Evolutionary conservation across 2,329 filamentous ascomycete species (phyloP), one percentile per base, ranked within the genome.

Genomic region (Akanthomyces muscarius): DNA sequence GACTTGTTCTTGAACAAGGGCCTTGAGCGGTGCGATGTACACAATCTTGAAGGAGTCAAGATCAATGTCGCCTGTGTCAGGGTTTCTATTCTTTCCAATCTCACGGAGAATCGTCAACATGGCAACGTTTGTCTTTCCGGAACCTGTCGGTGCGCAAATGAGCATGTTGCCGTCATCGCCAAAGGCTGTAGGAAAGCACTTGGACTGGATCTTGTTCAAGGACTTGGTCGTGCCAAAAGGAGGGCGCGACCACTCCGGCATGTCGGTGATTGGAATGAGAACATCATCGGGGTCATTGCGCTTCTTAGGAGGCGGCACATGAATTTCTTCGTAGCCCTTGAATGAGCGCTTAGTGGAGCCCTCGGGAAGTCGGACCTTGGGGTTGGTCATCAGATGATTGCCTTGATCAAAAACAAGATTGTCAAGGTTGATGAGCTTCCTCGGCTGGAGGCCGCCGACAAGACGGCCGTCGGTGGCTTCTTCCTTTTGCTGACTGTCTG

Each of bases 321-420:
- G 95, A 64, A 98, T 97, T 73, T 99, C 95, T 76, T 99, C 95
- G 69, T 98, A 99, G 41, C 95, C 95, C 76, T 99, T 99, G 79
- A 97, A 97, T 0, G 91, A 92, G 54, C 92, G 86, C 76, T 98
- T 97, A 0, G 91, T 97, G 2, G 95, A 97, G 13, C 95, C 95
- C 73, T 97, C 92, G 0, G 95, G 95, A 23, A 99, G 83, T 66
- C 90, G 89, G 53, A 99, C 95, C 72, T 92, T 97, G 7, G 92
- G 90, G 70, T 99, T 99, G n/a, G 95, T 98, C 94, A 98, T 99
- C 50, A 99, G 83, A 79, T 99, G 95, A 71, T 98, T 99, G 60
- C 95, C 95, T 76, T 98, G 94, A 69, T 98, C 95, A 73, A 99
- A 99, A 45, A 97, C 85, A 41, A 99, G 85, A 70, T 98, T 98